Conservation (phyloP, 768 basidiomycete species). For the Podaxis sp. region DNA sequence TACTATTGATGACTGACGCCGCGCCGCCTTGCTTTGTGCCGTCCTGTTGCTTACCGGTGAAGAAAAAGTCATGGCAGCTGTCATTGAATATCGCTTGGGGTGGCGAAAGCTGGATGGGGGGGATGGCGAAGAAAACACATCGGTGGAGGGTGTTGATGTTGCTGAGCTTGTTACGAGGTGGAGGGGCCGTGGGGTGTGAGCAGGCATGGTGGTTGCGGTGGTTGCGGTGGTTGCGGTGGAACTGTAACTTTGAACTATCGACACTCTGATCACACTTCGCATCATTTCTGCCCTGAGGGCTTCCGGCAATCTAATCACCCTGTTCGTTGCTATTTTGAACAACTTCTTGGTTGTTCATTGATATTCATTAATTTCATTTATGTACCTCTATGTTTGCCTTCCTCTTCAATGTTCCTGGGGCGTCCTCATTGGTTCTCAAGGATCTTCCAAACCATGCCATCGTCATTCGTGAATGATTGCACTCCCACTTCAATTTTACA, state of each 20-base stretch:
- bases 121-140: neutral
- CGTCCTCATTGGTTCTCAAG: neutral
- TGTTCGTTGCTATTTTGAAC: neutral
- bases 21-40: conserved; percentile 15
- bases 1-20: conserved; percentile 52
- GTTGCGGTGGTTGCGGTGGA: neutral
- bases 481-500: conserved; percentile 56
- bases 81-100: conserved; percentile 2
- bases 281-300: neutral
- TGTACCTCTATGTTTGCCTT: too few species aligned
- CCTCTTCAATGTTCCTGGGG: too few species aligned
- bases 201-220: neutral
- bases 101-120: neutral
- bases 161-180: neutral
- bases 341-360: neutral
- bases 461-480: conserved; percentile 53
- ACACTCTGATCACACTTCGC: neutral
- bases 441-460: conserved; percentile 7
- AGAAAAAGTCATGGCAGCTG: neutral
- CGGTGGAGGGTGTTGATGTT: neutral
- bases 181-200: conserved; percentile 8
- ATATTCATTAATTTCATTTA: too few species aligned
- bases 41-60: neutral
- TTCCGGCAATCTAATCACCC: neutral
- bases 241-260: neutral